Percentiles rank a stretch among this genome's conserved stretches.
These are phyloP conservation scores for Diddensiella santjacobensis DNA, from an alignment of 805 yeast species.

Conservation along the genomic window DNA sequence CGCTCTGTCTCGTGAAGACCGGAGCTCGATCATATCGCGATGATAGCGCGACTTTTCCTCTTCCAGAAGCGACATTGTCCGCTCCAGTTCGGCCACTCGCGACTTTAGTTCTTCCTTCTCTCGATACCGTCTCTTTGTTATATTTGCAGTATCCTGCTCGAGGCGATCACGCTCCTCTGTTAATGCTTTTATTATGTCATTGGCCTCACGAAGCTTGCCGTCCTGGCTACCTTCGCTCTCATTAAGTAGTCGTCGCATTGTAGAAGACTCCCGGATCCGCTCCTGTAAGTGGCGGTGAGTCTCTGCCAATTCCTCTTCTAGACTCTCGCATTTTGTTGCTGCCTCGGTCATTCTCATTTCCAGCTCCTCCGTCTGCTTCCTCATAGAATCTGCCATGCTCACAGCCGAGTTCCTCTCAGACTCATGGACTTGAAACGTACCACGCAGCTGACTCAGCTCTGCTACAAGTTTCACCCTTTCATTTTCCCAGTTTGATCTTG, in stretches of 20 bases:
- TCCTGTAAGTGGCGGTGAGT: conserved; percentile 70
- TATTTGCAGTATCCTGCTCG: conserved; percentile 50
- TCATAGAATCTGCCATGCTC: conserved; percentile 21
- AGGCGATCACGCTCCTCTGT: conserved; percentile 59
- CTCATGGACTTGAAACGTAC: conserved; percentile 13
- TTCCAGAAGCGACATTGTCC: conserved; percentile 32
- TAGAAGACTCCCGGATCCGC: conserved; percentile 70
- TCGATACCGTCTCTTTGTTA: conserved; percentile 53
- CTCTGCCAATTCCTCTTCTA: conserved; percentile 83
- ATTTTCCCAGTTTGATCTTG: conserved; percentile 15
- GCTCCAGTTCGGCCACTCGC: conserved; percentile 41
- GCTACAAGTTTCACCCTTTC: conserved; percentile 18
- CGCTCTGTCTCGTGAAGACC: conserved; percentile 25
- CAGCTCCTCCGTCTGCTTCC: conserved; percentile 32
- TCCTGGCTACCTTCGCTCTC: conserved; percentile 64
- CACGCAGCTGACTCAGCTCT: conserved; percentile 17
- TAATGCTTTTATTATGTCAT: conserved; percentile 46
- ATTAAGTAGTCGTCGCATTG: conserved; percentile 62
- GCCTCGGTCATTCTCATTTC: conserved; percentile 64
- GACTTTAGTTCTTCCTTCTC: conserved; percentile 62
- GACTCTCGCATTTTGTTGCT: conserved; percentile 52
- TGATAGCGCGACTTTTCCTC: conserved; percentile 33
- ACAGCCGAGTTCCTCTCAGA: conserved; percentile 17
- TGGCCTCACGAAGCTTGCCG: conserved; percentile 50
- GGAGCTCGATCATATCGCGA: conserved; percentile 22